phyloP scores from a whole-genome alignment of 495 filamentous ascomycete species.

The Parmelia sp. region DNA sequence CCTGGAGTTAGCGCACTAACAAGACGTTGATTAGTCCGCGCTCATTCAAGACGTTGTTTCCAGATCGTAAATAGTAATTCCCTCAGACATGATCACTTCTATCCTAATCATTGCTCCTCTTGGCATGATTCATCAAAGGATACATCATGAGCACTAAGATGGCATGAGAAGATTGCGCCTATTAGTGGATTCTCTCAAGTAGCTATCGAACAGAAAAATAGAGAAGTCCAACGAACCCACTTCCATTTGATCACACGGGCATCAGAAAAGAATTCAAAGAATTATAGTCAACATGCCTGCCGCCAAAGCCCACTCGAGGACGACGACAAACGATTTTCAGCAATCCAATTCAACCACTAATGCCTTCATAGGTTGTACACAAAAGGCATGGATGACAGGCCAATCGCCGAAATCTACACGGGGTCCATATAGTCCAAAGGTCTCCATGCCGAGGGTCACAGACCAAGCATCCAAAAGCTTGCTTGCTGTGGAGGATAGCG shows the following conservation, averaged over 20 bases:
- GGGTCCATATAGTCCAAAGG: conserved; percentile 9
- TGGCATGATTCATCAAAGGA: not conserved
- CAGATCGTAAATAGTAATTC: not conserved
- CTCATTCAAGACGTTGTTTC: not conserved
- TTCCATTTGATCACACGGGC: not conserved
- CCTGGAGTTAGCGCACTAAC: not conserved
- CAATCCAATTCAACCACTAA: conserved; percentile 64
- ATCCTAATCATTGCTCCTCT: not conserved
- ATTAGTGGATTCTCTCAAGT: not conserved
- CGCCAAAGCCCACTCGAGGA: not conserved
- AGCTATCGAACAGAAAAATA: no score
- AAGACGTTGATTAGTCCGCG: not conserved
- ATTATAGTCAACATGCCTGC: not conserved
- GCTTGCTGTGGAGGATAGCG: not conserved
- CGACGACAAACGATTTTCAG: conserved; percentile 40
- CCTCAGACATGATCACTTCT: not conserved
- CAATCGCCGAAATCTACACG: not conserved
- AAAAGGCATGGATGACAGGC: conserved; percentile 61
- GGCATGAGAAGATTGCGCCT: not conserved
- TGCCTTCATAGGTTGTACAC: conserved; percentile 57
- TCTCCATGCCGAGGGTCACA: not conserved
- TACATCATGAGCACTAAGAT: not conserved
- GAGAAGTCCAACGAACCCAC: not conserved
- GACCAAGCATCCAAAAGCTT: conserved; percentile 8
- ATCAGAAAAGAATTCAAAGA: not conserved